Conservation (phyloP, 768 basidiomycete species). For the Trametes maxima region DNA sequence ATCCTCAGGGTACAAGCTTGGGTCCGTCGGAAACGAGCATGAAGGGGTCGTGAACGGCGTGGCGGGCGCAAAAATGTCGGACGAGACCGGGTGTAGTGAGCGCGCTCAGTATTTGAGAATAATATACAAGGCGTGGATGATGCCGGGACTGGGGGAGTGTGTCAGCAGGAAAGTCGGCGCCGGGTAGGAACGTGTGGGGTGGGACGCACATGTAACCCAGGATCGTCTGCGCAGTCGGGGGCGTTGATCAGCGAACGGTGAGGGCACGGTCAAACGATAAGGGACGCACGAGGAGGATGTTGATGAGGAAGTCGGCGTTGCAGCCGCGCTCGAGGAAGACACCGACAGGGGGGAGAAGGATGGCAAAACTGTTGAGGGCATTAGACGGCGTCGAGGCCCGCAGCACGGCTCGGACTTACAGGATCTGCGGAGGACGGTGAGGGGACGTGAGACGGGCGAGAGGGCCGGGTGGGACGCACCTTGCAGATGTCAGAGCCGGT, state of each 20-base stretch:
- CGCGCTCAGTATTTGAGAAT: slow-evolving; percentile 68
- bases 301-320: slow-evolving; percentile 72
- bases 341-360: slow-evolving; percentile 80
- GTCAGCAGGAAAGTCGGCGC: slow-evolving; percentile 20
- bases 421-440: slow-evolving; percentile 40
- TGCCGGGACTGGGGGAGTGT: slow-evolving; percentile 60
- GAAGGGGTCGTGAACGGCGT: slow-evolving; percentile 18
- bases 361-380: slow-evolving; percentile 51
- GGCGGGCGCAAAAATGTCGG: not conserved
- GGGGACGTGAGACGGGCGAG: not conserved
- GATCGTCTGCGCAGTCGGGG: slow-evolving; percentile 45
- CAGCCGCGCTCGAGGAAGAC: slow-evolving; percentile 92
- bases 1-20: slow-evolving; percentile 2
- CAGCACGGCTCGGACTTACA: slow-evolving; percentile 36
- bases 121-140: slow-evolving; percentile 83
- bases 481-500: slow-evolving; percentile 80
- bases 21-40: slow-evolving; percentile 19
- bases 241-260: slow-evolving; percentile 1
- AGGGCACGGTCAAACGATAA: not conserved
- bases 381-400: not conserved
- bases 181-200: not conserved
- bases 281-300: slow-evolving; percentile 61
- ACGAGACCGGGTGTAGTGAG: not conserved
- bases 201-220: slow-evolving; percentile 73
- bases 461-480: slow-evolving; percentile 42